Conservation (phyloP, 192 early-diverging fungal genomes). For the Glomus cerebriforme region DNA sequence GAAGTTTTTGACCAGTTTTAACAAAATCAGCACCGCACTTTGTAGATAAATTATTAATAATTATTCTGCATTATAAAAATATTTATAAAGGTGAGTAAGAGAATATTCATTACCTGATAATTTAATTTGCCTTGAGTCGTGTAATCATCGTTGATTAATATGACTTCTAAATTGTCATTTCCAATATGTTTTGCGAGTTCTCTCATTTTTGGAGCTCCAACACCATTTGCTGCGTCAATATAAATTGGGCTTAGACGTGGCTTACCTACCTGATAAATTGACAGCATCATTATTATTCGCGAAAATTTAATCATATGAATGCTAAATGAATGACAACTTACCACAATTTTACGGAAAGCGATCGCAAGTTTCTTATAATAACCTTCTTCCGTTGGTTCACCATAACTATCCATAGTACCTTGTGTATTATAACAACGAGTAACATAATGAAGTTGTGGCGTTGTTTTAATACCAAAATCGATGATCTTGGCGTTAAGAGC, state of each 20-base stretch:
- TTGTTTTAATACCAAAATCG: slow-evolving; percentile 89
- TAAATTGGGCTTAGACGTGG: slow-evolving; percentile 64
- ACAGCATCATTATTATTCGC: background rate
- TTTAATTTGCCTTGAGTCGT: slow-evolving; percentile 78
- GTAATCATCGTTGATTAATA: slow-evolving; percentile 78
- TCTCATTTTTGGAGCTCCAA: slow-evolving; percentile 88
- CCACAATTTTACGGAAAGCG: slow-evolving; percentile 83
- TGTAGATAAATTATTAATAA: background rate
- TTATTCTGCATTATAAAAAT: background rate
- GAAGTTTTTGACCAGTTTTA: slow-evolving; percentile 84
- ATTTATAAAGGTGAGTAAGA: background rate
- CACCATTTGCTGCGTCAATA: slow-evolving; percentile 95
- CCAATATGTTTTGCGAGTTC: slow-evolving; percentile 71
- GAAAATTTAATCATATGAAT: too few relatives aligned
- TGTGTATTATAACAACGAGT: slow-evolving; percentile 85
- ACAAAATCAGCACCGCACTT: slow-evolving; percentile 98
- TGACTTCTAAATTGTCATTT: slow-evolving; percentile 62
- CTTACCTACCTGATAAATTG: slow-evolving; percentile 63
- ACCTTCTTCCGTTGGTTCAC: slow-evolving; percentile 86
- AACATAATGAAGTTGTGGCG: slow-evolving; percentile 97
- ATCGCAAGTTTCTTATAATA: slow-evolving; percentile 89
- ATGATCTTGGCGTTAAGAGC: slow-evolving; percentile 67
- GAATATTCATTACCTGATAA: slow-evolving; percentile 58
- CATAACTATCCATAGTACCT: slow-evolving; percentile 75
- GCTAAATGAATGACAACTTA: slow-evolving; percentile 38